Conservation (phyloP, 2,329 filamentous ascomycete species). For the Venturia carpophila region DNA sequence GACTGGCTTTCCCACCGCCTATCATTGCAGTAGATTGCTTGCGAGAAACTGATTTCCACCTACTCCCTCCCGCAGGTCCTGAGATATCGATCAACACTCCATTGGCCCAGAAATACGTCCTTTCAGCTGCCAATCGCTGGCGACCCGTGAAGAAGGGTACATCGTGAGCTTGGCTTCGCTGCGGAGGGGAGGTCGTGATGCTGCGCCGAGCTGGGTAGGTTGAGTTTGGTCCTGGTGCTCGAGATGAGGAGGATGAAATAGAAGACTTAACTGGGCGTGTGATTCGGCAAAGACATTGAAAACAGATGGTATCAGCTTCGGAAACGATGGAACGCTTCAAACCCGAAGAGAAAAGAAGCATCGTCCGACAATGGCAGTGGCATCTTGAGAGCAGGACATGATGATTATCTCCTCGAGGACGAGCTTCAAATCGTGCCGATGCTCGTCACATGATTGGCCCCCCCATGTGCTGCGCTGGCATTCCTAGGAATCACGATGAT, state of each 20-base stretch:
- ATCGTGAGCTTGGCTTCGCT: not conserved
- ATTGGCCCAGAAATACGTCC: constrained; percentile 20
- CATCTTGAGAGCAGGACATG: not conserved
- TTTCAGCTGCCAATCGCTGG: not conserved
- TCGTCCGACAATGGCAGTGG: constrained; percentile 9
- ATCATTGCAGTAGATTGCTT: constrained; percentile 16
- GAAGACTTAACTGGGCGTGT: not conserved
- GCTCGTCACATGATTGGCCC: too few relatives aligned
- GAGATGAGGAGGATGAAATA: not conserved
- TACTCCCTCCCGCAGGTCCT: not conserved
- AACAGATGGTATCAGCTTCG: constrained; percentile 16
- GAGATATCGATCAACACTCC: constrained; percentile 9
- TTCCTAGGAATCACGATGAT: too few relatives aligned
- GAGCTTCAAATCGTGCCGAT: too few relatives aligned
- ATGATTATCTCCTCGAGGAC: not conserved
- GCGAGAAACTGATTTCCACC: not conserved
- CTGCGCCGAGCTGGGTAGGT: not conserved
- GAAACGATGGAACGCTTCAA: constrained; percentile 2
- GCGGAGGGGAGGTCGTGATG: constrained; percentile 13
- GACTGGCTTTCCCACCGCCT: not conserved
- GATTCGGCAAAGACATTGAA: constrained; percentile 11
- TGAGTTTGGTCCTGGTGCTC: not conserved
- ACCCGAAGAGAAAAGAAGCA: not conserved
- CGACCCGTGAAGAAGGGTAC: not conserved
- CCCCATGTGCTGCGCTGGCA: too few relatives aligned